Conservation (phyloP, 2,329 filamentous ascomycete genomes). For the Calonectria ilicicola region DNA sequence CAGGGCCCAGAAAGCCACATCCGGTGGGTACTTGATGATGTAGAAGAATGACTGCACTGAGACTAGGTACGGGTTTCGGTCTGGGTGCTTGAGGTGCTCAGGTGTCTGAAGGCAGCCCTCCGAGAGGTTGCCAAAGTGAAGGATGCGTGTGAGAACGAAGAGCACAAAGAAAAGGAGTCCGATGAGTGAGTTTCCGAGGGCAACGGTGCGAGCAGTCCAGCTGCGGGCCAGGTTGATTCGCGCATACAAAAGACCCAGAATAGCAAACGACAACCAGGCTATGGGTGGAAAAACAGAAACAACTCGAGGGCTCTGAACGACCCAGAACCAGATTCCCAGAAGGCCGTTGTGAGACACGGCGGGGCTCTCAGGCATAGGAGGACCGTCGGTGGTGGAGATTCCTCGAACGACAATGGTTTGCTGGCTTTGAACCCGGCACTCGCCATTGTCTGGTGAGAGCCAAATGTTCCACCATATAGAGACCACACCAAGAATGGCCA, state of each 20-base stretch:
- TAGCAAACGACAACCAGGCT: slow-evolving; percentile 60
- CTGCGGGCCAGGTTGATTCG: slow-evolving; percentile 51
- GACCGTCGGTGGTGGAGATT: not conserved
- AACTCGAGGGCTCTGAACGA: slow-evolving; percentile 42
- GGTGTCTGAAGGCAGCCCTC: slow-evolving; percentile 55
- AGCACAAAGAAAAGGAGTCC: slow-evolving; percentile 48
- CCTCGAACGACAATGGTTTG: not conserved
- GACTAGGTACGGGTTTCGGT: slow-evolving; percentile 54
- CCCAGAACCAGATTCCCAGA: slow-evolving; percentile 56
- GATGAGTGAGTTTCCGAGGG: slow-evolving; percentile 43
- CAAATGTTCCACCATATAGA: slow-evolving; percentile 62
- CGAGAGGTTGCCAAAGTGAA: slow-evolving; percentile 58
- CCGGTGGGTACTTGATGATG: slow-evolving; percentile 60
- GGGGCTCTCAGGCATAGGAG: slow-evolving; percentile 3
- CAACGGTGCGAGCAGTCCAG: slow-evolving; percentile 43
- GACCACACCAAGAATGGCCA: slow-evolving; percentile 49
- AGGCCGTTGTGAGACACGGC: slow-evolving; percentile 39
- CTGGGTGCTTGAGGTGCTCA: slow-evolving; percentile 47
- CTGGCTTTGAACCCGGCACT: slow-evolving; percentile 44
- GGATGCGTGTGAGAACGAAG: slow-evolving; percentile 56
- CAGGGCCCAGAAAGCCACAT: slow-evolving; percentile 58
- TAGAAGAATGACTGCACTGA: slow-evolving; percentile 59
- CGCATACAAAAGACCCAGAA: slow-evolving; percentile 58
- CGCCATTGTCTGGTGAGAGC: slow-evolving; percentile 54
- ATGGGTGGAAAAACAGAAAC: slow-evolving; percentile 57